Evolutionary conservation across 2,329 filamentous ascomycete species (phyloP).

Genomic region (Fusarium sp.): DNA sequence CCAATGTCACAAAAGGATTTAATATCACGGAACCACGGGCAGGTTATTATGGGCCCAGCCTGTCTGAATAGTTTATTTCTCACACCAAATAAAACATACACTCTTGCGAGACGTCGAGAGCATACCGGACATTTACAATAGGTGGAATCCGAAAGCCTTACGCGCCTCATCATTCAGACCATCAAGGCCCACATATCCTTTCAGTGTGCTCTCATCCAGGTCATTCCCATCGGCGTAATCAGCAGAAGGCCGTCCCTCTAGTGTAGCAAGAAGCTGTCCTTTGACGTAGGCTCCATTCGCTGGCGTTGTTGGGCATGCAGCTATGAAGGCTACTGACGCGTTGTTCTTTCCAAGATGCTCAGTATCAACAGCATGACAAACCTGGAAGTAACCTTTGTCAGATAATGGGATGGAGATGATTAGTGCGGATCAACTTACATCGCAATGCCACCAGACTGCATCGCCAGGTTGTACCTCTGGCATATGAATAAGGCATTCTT

Average conservation of each 20-base stretch:
- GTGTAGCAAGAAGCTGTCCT: background rate
- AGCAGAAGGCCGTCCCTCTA: background rate
- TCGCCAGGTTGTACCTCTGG: conserved; percentile 48
- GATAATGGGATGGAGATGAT: too few species aligned
- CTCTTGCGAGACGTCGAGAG: fast-evolving
- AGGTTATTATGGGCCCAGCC: background rate
- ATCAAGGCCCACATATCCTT: background rate
- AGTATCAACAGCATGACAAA: background rate
- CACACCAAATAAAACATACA: fast-evolving
- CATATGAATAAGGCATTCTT: conserved; percentile 10
- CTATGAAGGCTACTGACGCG: background rate
- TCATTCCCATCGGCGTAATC: background rate
- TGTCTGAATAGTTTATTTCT: background rate
- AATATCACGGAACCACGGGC: too few species aligned
- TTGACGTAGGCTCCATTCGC: background rate
- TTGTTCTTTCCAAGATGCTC: background rate
- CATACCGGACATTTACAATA: background rate
- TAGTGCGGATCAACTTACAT: conserved; percentile 40
- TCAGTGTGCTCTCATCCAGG: background rate
- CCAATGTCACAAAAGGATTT: background rate
- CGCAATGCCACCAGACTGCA: conserved; percentile 53
- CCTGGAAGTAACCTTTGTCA: background rate
- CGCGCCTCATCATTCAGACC: background rate
- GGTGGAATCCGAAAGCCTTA: background rate
- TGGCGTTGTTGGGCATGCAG: background rate